Evolutionary conservation across 2,329 filamentous ascomycete species (phyloP).

Genomic region (Calonectria fujianensis): DNA sequence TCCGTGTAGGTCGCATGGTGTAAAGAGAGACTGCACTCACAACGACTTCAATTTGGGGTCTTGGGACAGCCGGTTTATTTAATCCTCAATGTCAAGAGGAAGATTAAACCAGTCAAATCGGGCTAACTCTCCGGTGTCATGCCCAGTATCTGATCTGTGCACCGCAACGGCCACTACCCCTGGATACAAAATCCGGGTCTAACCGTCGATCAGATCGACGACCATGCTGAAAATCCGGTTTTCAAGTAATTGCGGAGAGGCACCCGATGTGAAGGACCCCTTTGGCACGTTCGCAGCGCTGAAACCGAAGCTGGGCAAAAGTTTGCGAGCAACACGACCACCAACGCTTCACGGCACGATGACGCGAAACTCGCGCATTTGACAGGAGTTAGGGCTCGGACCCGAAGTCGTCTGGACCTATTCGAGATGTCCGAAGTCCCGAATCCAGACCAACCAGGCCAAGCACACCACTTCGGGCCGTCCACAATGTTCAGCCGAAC

Average conservation of each 20-base stretch:
- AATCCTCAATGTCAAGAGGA: background rate
- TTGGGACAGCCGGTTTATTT: background rate
- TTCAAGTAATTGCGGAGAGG: background rate
- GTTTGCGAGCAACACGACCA: background rate
- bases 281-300: background rate
- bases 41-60: too few relatives aligned
- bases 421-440: background rate
- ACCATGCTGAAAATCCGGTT: background rate
- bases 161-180: slow-evolving; percentile 1
- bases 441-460: background rate
- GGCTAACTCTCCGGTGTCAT: background rate
- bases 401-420: background rate
- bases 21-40: too few relatives aligned
- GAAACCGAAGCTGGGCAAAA: background rate
- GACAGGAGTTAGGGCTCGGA: background rate
- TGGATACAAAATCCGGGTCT: background rate
- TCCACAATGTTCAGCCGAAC: background rate
- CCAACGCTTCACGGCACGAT: background rate
- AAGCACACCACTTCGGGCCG: background rate
- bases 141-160: slow-evolving; percentile 18
- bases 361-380: background rate
- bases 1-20: background rate
- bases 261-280: background rate
- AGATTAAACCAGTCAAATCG: background rate
- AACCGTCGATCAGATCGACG: slow-evolving; percentile 2